Conservation (phyloP, 176 grass and related monocot genomes). For the Bromus sterilis region DNA sequence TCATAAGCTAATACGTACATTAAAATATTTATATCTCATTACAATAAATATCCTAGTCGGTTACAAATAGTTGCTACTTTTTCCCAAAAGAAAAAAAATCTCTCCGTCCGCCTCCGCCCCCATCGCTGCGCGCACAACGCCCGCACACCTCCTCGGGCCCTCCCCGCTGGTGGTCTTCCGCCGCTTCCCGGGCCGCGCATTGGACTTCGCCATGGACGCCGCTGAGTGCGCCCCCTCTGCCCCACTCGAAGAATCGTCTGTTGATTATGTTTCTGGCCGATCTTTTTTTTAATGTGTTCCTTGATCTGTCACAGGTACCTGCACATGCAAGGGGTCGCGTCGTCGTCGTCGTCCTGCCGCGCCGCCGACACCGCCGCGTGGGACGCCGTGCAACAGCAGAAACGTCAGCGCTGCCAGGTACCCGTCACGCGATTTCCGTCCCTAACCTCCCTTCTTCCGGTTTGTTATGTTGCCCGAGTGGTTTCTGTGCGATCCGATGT, state of each 20-base stretch:
- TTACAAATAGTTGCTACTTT: too few relatives aligned
- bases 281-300: neutral
- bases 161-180: neutral
- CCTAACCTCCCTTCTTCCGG: neutral
- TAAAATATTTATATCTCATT: too few relatives aligned
- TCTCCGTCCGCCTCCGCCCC: neutral
- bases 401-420: constrained; percentile 57
- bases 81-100: too few relatives aligned
- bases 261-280: neutral
- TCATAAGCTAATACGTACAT: too few relatives aligned
- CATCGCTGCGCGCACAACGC: neutral
- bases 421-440: neutral
- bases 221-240: constrained; percentile 14
- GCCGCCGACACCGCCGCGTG: constrained; percentile 24
- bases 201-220: constrained; percentile 14
- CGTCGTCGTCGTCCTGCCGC: constrained; percentile 34
- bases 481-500: neutral
- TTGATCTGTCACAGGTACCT: constrained; percentile 22
- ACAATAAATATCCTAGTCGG: too few relatives aligned
- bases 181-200: neutral
- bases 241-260: neutral
- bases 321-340: constrained; percentile 14
- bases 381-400: constrained; percentile 36
- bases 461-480: neutral
- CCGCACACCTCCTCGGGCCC: neutral